phyloP scores from a whole-genome alignment of 192 early-diverging fungal species.

The Coemansia sp. region DNA sequence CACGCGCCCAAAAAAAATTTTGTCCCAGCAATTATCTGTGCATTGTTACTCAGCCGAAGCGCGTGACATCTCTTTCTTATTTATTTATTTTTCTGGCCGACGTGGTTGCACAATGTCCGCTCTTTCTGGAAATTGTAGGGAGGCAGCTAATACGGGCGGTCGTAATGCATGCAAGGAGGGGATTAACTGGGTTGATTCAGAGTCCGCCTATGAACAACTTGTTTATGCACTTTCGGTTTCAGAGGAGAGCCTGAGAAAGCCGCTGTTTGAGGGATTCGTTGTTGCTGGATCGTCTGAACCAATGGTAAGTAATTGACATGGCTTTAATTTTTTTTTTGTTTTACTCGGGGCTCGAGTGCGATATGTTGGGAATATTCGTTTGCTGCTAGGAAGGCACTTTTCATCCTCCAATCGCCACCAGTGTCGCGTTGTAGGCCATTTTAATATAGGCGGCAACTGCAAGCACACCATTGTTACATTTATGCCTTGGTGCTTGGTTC shows the following conservation, averaged over 20 bases:
- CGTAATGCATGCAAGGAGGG: neutral
- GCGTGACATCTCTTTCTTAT: neutral
- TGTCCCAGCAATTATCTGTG: neutral
- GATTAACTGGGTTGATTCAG: slow-evolving; percentile 42
- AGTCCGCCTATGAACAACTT: slow-evolving; percentile 33
- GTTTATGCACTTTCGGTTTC: slow-evolving; percentile 40
- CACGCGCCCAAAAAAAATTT: slow-evolving; percentile 2
- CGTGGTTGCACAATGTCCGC: neutral
- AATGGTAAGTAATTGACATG: slow-evolving; percentile 33
- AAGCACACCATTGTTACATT: neutral
- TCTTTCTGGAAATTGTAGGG: slow-evolving; percentile 13
- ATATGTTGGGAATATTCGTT: neutral
- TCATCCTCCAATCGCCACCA: neutral
- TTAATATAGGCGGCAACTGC: neutral
- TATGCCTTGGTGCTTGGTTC: neutral
- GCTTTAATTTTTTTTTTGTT: neutral
- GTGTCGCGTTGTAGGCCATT: neutral
- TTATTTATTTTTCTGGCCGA: neutral
- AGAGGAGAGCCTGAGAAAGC: slow-evolving; percentile 28
- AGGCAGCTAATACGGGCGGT: neutral
- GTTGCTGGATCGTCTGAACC: slow-evolving; percentile 52
- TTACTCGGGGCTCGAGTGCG: neutral
- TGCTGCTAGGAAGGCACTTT: neutral
- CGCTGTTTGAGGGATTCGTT: slow-evolving; percentile 54
- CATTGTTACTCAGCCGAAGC: slow-evolving; percentile 9